A percentile compares a stretch with the other conserved stretches of the same genome.
Conservation (phyloP, 495 filamentous ascomycete genomes). For the Hypoxylon perforatum region DNA sequence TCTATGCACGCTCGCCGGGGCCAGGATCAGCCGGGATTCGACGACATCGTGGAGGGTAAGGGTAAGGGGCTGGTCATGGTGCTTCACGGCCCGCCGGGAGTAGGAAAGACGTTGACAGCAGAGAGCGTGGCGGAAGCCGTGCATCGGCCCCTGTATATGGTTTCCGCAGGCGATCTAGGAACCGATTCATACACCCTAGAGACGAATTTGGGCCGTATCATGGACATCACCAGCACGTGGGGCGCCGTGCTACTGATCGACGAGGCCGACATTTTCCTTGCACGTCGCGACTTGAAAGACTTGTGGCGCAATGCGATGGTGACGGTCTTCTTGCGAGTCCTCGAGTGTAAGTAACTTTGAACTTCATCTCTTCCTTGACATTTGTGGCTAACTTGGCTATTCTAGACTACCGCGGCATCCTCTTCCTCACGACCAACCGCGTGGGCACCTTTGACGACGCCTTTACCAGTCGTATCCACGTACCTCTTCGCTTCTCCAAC, state of each 20-base stretch:
- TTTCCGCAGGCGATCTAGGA: slow-evolving; percentile 67
- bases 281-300: slow-evolving; percentile 53
- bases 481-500: slow-evolving; percentile 53
- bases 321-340: slow-evolving; percentile 50
- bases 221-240: slow-evolving; percentile 60
- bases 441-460: slow-evolving; percentile 68
- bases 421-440: slow-evolving; percentile 88
- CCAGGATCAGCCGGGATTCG: slow-evolving; percentile 42
- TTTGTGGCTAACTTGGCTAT: neutral
- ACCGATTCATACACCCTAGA: slow-evolving; percentile 46
- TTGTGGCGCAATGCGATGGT: slow-evolving; percentile 61
- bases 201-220: slow-evolving; percentile 56
- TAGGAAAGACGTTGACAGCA: slow-evolving; percentile 55
- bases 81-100: slow-evolving; percentile 51
- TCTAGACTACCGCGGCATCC: slow-evolving; percentile 72
- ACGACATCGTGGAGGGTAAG: slow-evolving; percentile 53
- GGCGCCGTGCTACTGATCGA: slow-evolving; percentile 63
- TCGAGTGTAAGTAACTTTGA: slow-evolving; percentile 28
- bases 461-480: slow-evolving; percentile 61
- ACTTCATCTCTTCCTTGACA: neutral
- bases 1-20: slow-evolving; percentile 39
- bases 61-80: slow-evolving; percentile 54
- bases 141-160: slow-evolving; percentile 61
- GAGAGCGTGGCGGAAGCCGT: slow-evolving; percentile 63
- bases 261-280: slow-evolving; percentile 63